A percentile compares a stretch with the other conserved stretches of the same genome.
phyloP scores from a whole-genome alignment of 495 filamentous ascomycete species.

The Xylaria castorea region DNA sequence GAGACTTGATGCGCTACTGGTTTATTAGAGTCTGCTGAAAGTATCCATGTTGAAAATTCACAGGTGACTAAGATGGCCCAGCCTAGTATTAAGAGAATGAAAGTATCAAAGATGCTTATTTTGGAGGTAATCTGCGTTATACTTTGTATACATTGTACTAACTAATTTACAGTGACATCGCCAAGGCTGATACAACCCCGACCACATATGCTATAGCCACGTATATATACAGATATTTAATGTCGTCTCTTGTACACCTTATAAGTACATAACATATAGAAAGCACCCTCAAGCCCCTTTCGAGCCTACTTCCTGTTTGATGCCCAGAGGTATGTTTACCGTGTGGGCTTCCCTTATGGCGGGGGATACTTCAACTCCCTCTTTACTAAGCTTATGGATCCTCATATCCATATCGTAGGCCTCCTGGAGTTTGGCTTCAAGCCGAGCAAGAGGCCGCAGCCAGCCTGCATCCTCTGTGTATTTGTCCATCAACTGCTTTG shows the following conservation, averaged over 20 bases:
- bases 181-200: background rate
- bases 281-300: background rate
- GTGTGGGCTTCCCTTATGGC: slow-evolving; percentile 24
- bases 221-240: background rate
- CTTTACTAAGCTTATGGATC: slow-evolving; percentile 30
- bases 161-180: background rate
- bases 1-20: background rate
- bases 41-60: background rate
- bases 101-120: background rate
- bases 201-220: background rate
- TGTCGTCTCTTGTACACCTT: background rate
- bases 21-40: background rate
- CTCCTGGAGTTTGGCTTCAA: slow-evolving; percentile 31
- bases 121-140: background rate
- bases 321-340: slow-evolving; percentile 33
- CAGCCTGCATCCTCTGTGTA: slow-evolving; percentile 22
- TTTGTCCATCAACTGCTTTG: slow-evolving; percentile 20
- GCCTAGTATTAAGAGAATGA: background rate
- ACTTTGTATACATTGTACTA: background rate
- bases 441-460: background rate
- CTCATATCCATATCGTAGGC: slow-evolving; percentile 31
- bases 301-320: background rate
- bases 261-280: background rate
- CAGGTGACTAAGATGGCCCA: no score
- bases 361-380: slow-evolving; percentile 18